phyloP scores from a whole-genome alignment of 495 filamentous ascomycete species.

The Rhypophila decipiens region DNA sequence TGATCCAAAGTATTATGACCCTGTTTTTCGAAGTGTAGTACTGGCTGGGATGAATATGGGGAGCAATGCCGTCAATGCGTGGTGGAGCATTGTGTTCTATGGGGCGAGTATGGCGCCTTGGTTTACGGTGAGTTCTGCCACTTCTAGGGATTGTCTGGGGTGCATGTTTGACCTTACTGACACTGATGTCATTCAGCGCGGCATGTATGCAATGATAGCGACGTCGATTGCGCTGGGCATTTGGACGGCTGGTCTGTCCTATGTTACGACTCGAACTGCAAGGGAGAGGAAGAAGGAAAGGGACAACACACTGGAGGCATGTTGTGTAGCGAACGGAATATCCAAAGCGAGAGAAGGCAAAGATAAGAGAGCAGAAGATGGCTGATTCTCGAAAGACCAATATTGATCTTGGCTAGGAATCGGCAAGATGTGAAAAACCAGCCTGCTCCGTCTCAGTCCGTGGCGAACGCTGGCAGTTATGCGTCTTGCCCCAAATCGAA shows the following conservation, averaged over 20 bases:
- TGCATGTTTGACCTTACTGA: too few species aligned
- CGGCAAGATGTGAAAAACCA: too few species aligned
- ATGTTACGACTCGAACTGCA: conserved; percentile 25
- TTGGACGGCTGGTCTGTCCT: conserved; percentile 45
- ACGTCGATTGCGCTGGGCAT: conserved; percentile 43
- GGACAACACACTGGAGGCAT: too few species aligned
- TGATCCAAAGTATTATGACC: conserved; percentile 35
- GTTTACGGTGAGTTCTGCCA: conserved; percentile 39
- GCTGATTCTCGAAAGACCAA: too few species aligned
- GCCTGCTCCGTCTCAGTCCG: too few species aligned
- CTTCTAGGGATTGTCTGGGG: too few species aligned
- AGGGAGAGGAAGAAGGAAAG: conserved; percentile 15
- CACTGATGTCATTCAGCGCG: conserved; percentile 21
- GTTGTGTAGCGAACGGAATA: too few species aligned
- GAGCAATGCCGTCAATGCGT: conserved; percentile 52
- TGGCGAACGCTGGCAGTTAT: too few species aligned
- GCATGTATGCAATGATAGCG: conserved; percentile 56
- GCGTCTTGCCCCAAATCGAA: too few species aligned
- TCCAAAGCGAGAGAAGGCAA: too few species aligned
- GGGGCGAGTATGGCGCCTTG: conserved; percentile 50
- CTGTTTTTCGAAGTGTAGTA: conserved; percentile 40
- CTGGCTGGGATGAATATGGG: conserved; percentile 55
- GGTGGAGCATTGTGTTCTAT: conserved; percentile 63
- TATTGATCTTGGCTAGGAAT: too few species aligned
- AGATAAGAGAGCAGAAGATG: too few species aligned